Conservation (phyloP, 345 rosid genomes). For the Rhodamnia rubescens region DNA sequence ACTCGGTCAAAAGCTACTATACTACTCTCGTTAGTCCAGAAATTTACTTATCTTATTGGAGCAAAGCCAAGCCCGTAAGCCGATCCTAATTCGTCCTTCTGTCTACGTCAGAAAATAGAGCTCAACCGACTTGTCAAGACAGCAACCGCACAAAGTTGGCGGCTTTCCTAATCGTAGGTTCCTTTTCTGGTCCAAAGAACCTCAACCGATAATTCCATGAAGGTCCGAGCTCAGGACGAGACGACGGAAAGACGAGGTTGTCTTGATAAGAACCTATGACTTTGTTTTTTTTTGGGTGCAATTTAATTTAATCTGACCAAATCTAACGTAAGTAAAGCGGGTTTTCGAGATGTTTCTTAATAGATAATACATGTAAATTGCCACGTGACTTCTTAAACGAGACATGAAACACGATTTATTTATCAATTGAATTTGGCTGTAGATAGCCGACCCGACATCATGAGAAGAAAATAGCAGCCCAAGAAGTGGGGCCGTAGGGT, state of each 20-base stretch:
- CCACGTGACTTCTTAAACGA: not conserved
- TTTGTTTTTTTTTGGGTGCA: not conserved
- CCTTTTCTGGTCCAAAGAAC: not conserved
- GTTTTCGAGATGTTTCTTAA: not conserved
- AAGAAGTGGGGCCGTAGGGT: not conserved
- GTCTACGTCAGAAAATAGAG: not conserved
- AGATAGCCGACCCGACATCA: not conserved
- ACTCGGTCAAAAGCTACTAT: not conserved
- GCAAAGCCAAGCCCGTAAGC: not conserved
- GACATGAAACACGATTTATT: not conserved
- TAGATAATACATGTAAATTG: not conserved
- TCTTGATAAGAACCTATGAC: not conserved
- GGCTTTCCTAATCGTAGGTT: not conserved
- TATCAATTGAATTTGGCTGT: not conserved
- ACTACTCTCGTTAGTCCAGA: not conserved
- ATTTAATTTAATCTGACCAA: not conserved
- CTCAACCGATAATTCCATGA: not conserved
- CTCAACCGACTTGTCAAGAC: not conserved
- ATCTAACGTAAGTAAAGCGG: not conserved
- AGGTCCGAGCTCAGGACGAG: not conserved
- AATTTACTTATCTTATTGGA: not conserved
- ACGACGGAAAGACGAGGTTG: not conserved
- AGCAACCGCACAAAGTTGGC: not conserved
- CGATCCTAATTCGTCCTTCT: not conserved
- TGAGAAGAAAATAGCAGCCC: too few relatives aligned